Percentiles rank a stretch among this genome's conserved stretches.
These are phyloP conservation scores for Mycena indigotica DNA, from an alignment of 768 basidiomycete species.

Conservation along the genomic window DNA sequence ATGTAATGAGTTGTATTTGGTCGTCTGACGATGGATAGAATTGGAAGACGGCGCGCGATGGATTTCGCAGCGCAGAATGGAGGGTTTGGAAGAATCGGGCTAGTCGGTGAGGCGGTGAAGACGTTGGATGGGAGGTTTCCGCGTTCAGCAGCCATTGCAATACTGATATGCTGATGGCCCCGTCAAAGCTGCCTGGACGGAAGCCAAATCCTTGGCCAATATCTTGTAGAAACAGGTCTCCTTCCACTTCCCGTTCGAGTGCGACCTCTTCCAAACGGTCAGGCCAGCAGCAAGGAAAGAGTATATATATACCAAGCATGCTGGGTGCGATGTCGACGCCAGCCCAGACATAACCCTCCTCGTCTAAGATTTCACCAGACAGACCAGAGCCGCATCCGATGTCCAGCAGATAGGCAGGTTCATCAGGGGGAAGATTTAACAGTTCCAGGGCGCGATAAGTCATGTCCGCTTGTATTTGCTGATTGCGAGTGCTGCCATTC, in stretches of 20 bases:
- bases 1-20: constrained; percentile 93
- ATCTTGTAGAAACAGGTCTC: constrained; percentile 95
- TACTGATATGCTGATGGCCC: constrained; percentile 98
- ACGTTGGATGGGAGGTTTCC: constrained; percentile 86
- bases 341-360: constrained; percentile 90
- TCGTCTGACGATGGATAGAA: constrained; percentile 98
- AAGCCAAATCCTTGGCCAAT: constrained; percentile 99
- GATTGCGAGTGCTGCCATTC: constrained; percentile 79
- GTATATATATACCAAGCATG: constrained; percentile 78
- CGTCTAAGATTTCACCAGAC: constrained; percentile 94
- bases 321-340: constrained; percentile 95
- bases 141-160: constrained; percentile 98
- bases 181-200: constrained; percentile 95
- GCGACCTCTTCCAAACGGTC: constrained; percentile 75
- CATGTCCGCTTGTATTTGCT: constrained; percentile 97
- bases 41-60: constrained; percentile 84
- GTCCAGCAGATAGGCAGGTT: constrained; percentile 87
- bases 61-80: constrained; percentile 82
- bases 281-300: background rate
- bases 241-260: constrained; percentile 91
- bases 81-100: constrained; percentile 92
- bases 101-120: constrained; percentile 84
- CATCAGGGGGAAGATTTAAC: constrained; percentile 74
- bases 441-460: constrained; percentile 94
- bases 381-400: constrained; percentile 98